Evolutionary conservation across 306 rosid genomes (phyloP).

Genomic region (Ziziphus jujuba): DNA sequence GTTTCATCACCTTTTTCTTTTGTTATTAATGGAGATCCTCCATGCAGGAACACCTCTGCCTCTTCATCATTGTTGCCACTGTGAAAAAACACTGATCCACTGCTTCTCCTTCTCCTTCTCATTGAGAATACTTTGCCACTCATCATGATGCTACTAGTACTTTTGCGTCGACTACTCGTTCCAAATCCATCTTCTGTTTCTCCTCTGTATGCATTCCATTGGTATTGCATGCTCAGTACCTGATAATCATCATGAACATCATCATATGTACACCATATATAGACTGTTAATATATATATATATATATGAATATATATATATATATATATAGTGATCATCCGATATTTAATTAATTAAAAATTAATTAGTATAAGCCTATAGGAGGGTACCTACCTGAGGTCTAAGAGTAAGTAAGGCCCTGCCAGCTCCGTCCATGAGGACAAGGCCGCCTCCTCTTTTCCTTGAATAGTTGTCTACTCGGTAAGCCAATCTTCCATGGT

Average conservation of each 20-base stretch:
- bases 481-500: slow-evolving; percentile 35
- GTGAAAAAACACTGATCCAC: slow-evolving; percentile 23
- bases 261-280: too few relatives aligned
- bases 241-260: slow-evolving; percentile 8
- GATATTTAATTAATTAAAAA: not conserved
- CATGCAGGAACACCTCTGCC: slow-evolving; percentile 32
- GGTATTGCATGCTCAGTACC: slow-evolving; percentile 38
- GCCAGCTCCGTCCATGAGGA: slow-evolving; percentile 59
- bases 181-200: slow-evolving; percentile 20
- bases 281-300: too few relatives aligned
- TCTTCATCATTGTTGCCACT: slow-evolving; percentile 16
- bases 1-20: too few relatives aligned
- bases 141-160: not conserved
- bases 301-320: not conserved
- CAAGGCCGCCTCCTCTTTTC: slow-evolving; percentile 35
- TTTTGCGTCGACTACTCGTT: not conserved
- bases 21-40: too few relatives aligned
- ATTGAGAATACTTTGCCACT: slow-evolving; percentile 35
- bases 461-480: slow-evolving; percentile 50
- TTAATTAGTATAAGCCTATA: too few relatives aligned
- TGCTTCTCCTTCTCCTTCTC: slow-evolving; percentile 34
- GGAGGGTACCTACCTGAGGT: slow-evolving; percentile 35
- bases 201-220: slow-evolving; percentile 47
- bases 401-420: slow-evolving; percentile 43
- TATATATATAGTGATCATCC: not conserved